A percentile compares a stretch with the other conserved stretches of the same genome.
phyloP scores from a whole-genome alignment of 495 filamentous ascomycete genomes.

The Hamigera avellanea region DNA sequence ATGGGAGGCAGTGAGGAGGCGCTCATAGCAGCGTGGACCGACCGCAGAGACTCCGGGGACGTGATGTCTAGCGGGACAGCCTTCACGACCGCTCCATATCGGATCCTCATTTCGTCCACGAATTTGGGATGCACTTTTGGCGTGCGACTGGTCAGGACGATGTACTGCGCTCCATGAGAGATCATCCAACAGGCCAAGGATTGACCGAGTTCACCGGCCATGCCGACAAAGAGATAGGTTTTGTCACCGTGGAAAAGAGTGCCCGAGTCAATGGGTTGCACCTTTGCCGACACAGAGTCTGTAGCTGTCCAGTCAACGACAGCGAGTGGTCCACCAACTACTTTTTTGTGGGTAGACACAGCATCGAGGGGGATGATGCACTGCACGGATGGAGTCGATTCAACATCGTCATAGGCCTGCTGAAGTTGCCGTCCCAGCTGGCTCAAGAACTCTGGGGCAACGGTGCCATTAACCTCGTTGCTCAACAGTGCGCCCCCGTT shows the following conservation, averaged over 20 bases:
- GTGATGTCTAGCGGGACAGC: constrained; percentile 1
- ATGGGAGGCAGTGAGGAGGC: constrained; percentile 6
- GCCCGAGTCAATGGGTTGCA: constrained; percentile 5
- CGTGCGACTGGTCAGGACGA: constrained; percentile 33
- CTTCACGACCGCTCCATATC: not conserved
- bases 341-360: no score
- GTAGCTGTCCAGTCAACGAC: constrained; percentile 9
- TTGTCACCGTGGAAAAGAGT: constrained; percentile 10
- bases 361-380: no score
- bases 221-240: constrained; percentile 15
- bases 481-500: not conserved
- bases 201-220: constrained; percentile 15
- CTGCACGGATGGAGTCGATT: no score
- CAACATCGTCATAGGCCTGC: not conserved
- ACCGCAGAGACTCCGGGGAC: not conserved
- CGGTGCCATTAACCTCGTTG: not conserved
- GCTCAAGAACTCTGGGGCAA: not conserved
- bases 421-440: no score
- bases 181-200: constrained; percentile 16
- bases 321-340: no score
- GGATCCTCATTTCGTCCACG: not conserved
- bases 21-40: not conserved
- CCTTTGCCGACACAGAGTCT: constrained; percentile 1
- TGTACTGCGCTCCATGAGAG: constrained; percentile 4
- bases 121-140: constrained; percentile 18